A percentile compares a stretch with the other conserved stretches of the same genome.
Conservation (phyloP, 2,329 filamentous ascomycete species). For the Aspergillus udagawae region DNA sequence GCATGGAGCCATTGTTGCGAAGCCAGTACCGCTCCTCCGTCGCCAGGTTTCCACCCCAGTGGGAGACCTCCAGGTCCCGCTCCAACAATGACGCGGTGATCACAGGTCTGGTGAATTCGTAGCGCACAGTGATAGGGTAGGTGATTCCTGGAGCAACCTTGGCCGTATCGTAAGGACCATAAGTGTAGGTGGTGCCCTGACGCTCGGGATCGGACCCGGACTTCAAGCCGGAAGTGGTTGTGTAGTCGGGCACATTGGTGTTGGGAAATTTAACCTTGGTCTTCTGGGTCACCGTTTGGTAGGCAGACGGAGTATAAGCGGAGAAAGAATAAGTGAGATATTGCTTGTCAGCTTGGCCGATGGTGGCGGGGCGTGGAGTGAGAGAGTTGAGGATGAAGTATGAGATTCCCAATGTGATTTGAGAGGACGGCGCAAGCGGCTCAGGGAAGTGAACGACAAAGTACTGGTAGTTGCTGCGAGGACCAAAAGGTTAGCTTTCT, state of each 20-base stretch:
- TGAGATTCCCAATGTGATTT: conserved; percentile 82
- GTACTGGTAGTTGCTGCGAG: conserved; percentile 67
- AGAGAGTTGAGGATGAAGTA: conserved; percentile 80
- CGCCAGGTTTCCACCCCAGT: conserved; percentile 96
- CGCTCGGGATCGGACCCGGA: conserved; percentile 69
- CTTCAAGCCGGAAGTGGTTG: conserved; percentile 60
- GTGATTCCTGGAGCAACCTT: conserved; percentile 71
- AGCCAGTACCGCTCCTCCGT: conserved; percentile 92
- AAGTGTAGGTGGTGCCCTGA: conserved; percentile 80
- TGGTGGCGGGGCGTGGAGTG: conserved; percentile 71
- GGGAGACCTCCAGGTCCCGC: conserved; percentile 89
- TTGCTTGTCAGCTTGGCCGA: conserved; percentile 81
- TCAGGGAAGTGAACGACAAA: conserved; percentile 76
- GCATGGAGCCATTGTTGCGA: conserved; percentile 77
- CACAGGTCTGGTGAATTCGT: conserved; percentile 92
- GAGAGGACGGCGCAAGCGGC: conserved; percentile 69
- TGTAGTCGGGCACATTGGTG: conserved; percentile 78
- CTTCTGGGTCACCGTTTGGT: conserved; percentile 87
- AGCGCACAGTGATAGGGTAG: conserved; percentile 73
- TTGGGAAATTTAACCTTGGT: conserved; percentile 89
- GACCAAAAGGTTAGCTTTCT: conserved; percentile 15
- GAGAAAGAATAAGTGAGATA: conserved; percentile 84
- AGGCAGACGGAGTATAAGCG: conserved; percentile 77
- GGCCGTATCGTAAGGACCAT: conserved; percentile 73
- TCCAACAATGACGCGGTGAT: conserved; percentile 75